Evolutionary conservation across 2,329 filamentous ascomycete species (phyloP), one percentile per base, ranked within the genome.

Genomic region (Colletotrichum musae): DNA sequence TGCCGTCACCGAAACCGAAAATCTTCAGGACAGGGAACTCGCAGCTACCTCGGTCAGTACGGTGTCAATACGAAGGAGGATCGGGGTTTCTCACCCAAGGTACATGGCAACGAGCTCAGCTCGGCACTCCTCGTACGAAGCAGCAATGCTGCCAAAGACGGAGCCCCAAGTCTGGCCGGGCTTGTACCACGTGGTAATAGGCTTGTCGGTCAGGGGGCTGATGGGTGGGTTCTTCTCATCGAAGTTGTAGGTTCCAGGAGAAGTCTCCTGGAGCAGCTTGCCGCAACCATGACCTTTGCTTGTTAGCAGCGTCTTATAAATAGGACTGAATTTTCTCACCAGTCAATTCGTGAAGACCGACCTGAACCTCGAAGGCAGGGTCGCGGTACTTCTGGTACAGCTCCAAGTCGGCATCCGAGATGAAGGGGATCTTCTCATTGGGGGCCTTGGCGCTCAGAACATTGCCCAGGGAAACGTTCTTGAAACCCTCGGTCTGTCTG

Each of bases 71-170:
- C 6, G 16, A 26, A 21, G 5, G 15, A 15, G 32, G 32, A 15
- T 6, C 21, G 28, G 6, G 26, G 28, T 4, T 39, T 13, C 57
- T 48, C 61, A 66, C 63, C 67, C 63, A 63, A 98, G 85, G 50
- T 91, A 91, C 94, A 98, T 97, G 59, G 95, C 95, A 12, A 98
- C 95, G 75, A 94, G 93, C 79, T 98, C 95, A 5, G 95, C 95
- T 64, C 95, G 91, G 79, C 95, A 98, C 81, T 98, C 95, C 81
- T 98, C 95, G 76, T 97, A 98, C 16, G 92, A 93, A 4, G 92
- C 94, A 45, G 95, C 94, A 72, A 97, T 89, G 70, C 93, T 89
- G 28, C 95, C 94, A 77, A 98, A 98, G 0, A 97, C 94, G 5
- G 92, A 94, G 64, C 94, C 93, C 95, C 95, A 98, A 0, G 95